Evolutionary conservation across 2,329 filamentous ascomycete species (phyloP).

Genomic region (Aspergillus nomiae): DNA sequence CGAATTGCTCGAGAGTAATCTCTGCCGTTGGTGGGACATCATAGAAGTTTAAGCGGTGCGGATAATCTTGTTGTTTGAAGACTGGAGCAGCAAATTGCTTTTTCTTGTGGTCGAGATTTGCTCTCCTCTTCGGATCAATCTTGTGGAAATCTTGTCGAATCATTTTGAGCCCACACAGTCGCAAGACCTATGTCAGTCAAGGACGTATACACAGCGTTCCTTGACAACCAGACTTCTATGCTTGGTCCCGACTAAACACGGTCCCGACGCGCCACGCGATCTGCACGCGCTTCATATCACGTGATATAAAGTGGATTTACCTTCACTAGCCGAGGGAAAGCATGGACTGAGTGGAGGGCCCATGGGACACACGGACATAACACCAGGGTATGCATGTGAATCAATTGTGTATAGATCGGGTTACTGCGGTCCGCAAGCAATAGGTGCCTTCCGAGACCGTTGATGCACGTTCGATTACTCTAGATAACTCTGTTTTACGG

Average conservation of each 20-base stretch:
- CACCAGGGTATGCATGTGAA: not conserved
- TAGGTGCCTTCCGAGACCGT: not conserved
- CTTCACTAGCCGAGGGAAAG: conserved; percentile 9
- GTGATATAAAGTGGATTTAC: conserved; percentile 9
- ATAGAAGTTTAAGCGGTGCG: conserved; percentile 91
- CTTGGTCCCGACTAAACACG: conserved; percentile 6
- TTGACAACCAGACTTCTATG: not conserved
- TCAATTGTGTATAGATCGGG: not conserved
- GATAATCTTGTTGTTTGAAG: conserved; percentile 78
- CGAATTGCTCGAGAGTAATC: conserved; percentile 94
- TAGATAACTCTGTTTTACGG: not conserved
- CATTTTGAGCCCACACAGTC: conserved; percentile 33
- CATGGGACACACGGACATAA: not conserved
- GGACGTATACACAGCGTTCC: not conserved
- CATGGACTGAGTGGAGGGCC: not conserved
- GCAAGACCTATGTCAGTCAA: not conserved
- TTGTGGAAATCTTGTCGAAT: conserved; percentile 46
- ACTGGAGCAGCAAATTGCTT: conserved; percentile 78
- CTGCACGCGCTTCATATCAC: conserved; percentile 13
- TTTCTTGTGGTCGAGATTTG: conserved; percentile 76
- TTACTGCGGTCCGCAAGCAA: not conserved
- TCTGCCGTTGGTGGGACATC: conserved; percentile 83
- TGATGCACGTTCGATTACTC: not conserved
- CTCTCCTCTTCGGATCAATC: conserved; percentile 70
- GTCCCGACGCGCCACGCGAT: conserved; percentile 25